phyloP scores from a whole-genome alignment of 2,329 filamentous ascomycete species.

The Dactylellina cionopaga region DNA sequence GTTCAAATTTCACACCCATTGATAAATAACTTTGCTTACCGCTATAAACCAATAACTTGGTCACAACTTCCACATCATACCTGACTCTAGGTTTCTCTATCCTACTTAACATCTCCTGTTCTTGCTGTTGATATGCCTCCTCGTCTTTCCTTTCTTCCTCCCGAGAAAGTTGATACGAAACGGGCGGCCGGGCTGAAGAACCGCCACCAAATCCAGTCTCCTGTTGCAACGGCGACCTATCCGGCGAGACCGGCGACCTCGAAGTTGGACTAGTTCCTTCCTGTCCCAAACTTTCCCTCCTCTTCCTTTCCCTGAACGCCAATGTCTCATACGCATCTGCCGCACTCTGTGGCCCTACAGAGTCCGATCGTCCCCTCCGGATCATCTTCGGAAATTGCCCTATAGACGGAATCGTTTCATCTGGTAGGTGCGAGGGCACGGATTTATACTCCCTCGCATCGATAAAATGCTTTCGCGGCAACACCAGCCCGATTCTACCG shows the following conservation, averaged over 20 bases:
- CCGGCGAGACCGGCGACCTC: conserved; percentile 58
- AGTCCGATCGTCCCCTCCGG: conserved; percentile 83
- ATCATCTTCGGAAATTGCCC: conserved; percentile 82
- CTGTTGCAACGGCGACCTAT: conserved; percentile 54
- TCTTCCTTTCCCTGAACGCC: conserved; percentile 81
- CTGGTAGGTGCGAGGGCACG: conserved; percentile 75
- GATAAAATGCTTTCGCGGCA: conserved; percentile 90
- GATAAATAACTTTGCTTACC: conserved; percentile 68
- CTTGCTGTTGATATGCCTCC: conserved; percentile 63
- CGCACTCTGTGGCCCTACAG: conserved; percentile 91
- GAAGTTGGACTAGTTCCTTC: conserved; percentile 23
- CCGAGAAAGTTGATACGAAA: not conserved
- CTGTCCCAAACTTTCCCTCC: conserved; percentile 70
- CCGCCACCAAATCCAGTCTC: conserved; percentile 57
- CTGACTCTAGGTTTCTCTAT: conserved; percentile 87
- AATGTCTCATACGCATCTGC: conserved; percentile 96
- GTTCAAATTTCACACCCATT: not conserved
- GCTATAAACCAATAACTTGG: conserved; percentile 92
- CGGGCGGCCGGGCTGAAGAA: not conserved
- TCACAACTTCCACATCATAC: conserved; percentile 98
- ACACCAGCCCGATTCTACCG: conserved; percentile 78
- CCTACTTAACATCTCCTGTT: conserved; percentile 83
- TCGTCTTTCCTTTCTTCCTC: conserved; percentile 44
- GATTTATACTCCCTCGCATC: conserved; percentile 84
- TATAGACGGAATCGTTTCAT: conserved; percentile 90